A percentile compares a stretch with the other conserved stretches of the same genome.
Evolutionary conservation across 345 rosid species (phyloP).

Genomic region (Brassica juncea): DNA sequence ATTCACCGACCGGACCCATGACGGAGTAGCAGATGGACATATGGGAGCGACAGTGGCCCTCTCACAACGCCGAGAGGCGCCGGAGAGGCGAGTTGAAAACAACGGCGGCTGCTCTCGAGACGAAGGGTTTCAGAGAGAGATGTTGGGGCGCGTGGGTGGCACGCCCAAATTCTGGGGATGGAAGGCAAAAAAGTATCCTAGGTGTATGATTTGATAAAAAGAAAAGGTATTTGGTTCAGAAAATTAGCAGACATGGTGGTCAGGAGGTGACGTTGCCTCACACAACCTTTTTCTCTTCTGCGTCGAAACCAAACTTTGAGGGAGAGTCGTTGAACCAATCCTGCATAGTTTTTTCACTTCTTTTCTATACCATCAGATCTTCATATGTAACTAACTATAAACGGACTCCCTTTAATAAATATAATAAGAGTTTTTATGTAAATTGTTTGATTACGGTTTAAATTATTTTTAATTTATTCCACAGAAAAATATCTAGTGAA

Average conservation of each 20-base stretch:
- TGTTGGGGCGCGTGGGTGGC: too few species aligned
- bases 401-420: not conserved
- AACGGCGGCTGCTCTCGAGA: too few species aligned
- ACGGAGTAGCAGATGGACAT: too few species aligned
- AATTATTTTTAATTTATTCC: not conserved
- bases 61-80: too few species aligned
- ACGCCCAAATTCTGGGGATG: too few species aligned
- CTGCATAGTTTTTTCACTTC: not conserved
- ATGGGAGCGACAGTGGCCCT: too few species aligned
- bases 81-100: too few species aligned
- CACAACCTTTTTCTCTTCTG: slow-evolving; percentile 26
- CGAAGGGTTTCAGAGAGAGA: too few species aligned
- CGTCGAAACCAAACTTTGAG: slow-evolving; percentile 7
- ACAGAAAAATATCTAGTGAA: not conserved
- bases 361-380: not conserved
- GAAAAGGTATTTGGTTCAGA: slow-evolving; percentile 11
- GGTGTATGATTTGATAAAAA: slow-evolving; percentile 15
- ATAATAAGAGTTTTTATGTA: not conserved
- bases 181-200: too few species aligned
- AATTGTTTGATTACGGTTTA: not conserved
- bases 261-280: slow-evolving; percentile 4
- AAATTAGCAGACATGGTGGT: slow-evolving; percentile 15
- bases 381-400: not conserved
- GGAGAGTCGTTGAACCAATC: slow-evolving; percentile 28
- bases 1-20: too few species aligned